Evolutionary conservation across 495 filamentous ascomycete genomes (phyloP).

Genomic region (Hypoxylon fuscum): DNA sequence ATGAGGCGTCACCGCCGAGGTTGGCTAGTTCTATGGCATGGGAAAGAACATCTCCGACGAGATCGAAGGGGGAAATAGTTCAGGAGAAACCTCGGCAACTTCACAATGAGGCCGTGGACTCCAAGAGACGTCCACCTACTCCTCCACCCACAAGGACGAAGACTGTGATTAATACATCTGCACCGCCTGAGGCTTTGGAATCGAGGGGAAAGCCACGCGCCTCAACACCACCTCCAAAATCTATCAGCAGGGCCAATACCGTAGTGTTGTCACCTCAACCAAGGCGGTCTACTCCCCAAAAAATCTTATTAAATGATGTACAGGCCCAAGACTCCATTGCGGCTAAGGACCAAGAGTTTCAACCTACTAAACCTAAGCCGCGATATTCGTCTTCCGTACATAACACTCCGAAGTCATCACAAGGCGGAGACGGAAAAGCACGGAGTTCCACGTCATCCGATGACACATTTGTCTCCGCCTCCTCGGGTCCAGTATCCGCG

Average conservation of each 20-base stretch:
- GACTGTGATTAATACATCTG: conserved; percentile 9
- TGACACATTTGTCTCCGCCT: conserved; percentile 60
- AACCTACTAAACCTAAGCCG: conserved; percentile 2
- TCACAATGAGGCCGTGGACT: conserved; percentile 6
- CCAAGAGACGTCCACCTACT: conserved; percentile 29
- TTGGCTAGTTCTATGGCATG: conserved; percentile 22
- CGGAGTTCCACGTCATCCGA: conserved; percentile 50
- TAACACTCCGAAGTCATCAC: background rate
- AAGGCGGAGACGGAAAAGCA: background rate
- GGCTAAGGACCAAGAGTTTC: conserved; percentile 5
- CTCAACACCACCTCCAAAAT: conserved; percentile 21
- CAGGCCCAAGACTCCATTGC: conserved; percentile 9
- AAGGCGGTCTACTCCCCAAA: conserved; percentile 24
- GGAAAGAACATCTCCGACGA: conserved; percentile 26
- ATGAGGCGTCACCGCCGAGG: conserved; percentile 33
- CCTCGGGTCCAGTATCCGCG: conserved; percentile 48
- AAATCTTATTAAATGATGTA: conserved; percentile 27
- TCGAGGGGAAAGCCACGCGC: conserved; percentile 17
- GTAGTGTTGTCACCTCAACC: conserved; percentile 34
- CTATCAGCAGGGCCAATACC: conserved; percentile 11
- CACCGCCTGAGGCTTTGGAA: conserved; percentile 4
- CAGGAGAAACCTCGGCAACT: conserved; percentile 8
- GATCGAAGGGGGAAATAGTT: background rate
- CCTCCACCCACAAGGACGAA: conserved; percentile 37
- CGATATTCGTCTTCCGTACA: background rate